Percentiles rank a stretch among this genome's conserved stretches.
Conservation (phyloP, 192 early-diverging fungal genomes). For the Gamsiella multidivaricata region DNA sequence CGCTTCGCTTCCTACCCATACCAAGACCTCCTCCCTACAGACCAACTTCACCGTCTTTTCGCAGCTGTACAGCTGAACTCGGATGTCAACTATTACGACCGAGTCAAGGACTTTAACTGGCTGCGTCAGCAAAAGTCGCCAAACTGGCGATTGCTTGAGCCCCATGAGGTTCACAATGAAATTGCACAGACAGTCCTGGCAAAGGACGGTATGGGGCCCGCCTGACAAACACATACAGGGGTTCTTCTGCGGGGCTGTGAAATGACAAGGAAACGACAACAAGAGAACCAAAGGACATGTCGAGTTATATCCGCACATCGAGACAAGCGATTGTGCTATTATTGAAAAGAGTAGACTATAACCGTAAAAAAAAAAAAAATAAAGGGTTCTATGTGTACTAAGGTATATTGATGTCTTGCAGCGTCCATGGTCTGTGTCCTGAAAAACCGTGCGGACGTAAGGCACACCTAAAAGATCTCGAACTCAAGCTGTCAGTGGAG, state of each 20-base stretch:
- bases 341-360: not conserved
- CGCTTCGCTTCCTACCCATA: slow-evolving; percentile 75
- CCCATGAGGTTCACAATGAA: not conserved
- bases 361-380: no score
- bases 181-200: slow-evolving; percentile 17
- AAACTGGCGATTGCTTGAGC: slow-evolving; percentile 72
- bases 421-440: not conserved
- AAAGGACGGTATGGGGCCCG: not conserved
- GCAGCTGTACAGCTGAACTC: slow-evolving; percentile 32
- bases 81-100: slow-evolving; percentile 60
- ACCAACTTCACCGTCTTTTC: slow-evolving; percentile 28
- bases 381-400: no score
- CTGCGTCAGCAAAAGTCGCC: slow-evolving; percentile 79
- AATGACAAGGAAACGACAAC: not conserved
- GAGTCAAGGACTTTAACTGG: slow-evolving; percentile 95
- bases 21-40: slow-evolving; percentile 38
- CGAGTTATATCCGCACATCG: not conserved
- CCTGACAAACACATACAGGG: not conserved
- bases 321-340: not conserved
- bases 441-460: no score
- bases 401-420: slow-evolving; percentile 8
- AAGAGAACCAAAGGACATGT: slow-evolving; percentile 8
- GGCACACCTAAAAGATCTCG: slow-evolving; percentile 13
- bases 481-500: slow-evolving; percentile 25
- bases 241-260: no score